phyloP scores from a whole-genome alignment of 345 rosid genomes.

The Citrus maxima region DNA sequence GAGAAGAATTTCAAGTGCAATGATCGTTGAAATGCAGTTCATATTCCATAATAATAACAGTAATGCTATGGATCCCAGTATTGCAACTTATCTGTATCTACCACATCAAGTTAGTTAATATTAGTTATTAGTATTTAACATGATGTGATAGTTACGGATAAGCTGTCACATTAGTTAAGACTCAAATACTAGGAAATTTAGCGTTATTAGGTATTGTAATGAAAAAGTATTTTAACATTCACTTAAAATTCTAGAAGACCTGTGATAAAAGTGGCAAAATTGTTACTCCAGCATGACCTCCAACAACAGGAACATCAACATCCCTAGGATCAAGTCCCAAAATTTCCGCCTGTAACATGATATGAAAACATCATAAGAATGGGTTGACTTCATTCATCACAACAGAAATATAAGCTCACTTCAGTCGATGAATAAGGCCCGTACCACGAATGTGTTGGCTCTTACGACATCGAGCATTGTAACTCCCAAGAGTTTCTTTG shows the following conservation, averaged over 20 bases:
- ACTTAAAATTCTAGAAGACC: conserved; percentile 25
- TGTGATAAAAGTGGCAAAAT: conserved; percentile 94
- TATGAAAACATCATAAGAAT: not conserved
- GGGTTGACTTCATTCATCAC: not conserved
- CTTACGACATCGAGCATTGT: conserved; percentile 85
- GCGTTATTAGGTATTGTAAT: no score
- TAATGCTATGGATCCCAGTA: no score
- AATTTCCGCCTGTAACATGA: conserved; percentile 75
- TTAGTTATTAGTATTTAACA: no score
- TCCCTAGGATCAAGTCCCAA: conserved; percentile 94
- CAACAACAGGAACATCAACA: conserved; percentile 95
- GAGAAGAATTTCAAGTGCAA: not conserved
- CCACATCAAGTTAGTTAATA: no score
- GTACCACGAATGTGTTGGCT: conserved; percentile 88
- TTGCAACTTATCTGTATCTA: no score
- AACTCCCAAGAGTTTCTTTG: conserved; percentile 75
- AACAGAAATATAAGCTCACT: not conserved
- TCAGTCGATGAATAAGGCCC: not conserved
- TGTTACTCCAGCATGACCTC: conserved; percentile 95
- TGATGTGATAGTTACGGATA: no score
- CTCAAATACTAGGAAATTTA: no score
- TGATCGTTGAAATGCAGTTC: not conserved
- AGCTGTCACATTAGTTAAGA: no score
- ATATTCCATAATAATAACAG: no score
- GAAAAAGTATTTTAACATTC: not conserved